Percentiles rank a stretch among this genome's conserved stretches.
phyloP scores from a whole-genome alignment of 306 rosid species.

The Corylus americana region DNA sequence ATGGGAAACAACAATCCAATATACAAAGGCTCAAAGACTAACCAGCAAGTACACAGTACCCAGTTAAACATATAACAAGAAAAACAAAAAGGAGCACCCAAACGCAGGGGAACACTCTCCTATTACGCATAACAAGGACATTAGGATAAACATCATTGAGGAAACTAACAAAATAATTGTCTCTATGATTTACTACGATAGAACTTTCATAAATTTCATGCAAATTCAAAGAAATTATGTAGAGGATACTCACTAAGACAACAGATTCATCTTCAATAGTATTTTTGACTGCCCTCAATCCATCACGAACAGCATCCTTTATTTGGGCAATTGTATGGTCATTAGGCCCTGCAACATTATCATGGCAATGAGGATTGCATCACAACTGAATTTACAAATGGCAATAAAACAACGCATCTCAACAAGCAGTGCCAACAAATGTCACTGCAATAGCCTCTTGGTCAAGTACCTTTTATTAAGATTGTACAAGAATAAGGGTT shows the following conservation, averaged over 20 bases:
- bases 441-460: not conserved
- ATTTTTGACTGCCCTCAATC: slow-evolving; percentile 93
- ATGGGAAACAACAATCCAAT: not conserved
- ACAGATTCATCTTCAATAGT: slow-evolving; percentile 95
- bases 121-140: not conserved
- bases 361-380: slow-evolving; percentile 25
- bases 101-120: not conserved
- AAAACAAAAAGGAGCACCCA: not conserved
- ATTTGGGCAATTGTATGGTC: slow-evolving; percentile 98
- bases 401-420: slow-evolving; percentile 7
- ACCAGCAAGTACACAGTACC: not conserved
- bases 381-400: slow-evolving; percentile 17
- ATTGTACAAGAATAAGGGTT: slow-evolving; percentile 95
- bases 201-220: not conserved
- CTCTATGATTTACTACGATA: not conserved
- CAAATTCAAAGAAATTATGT: not conserved
- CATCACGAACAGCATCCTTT: slow-evolving; percentile 98
- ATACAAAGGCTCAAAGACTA: not conserved
- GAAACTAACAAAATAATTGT: not conserved
- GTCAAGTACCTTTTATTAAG: slow-evolving; percentile 75
- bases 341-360: slow-evolving; percentile 77
- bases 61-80: not conserved
- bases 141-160: not conserved
- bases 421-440: not conserved
- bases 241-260: slow-evolving; percentile 57